phyloP scores from a whole-genome alignment of 441 rosid genomes.

The Syzygium malaccense region DNA sequence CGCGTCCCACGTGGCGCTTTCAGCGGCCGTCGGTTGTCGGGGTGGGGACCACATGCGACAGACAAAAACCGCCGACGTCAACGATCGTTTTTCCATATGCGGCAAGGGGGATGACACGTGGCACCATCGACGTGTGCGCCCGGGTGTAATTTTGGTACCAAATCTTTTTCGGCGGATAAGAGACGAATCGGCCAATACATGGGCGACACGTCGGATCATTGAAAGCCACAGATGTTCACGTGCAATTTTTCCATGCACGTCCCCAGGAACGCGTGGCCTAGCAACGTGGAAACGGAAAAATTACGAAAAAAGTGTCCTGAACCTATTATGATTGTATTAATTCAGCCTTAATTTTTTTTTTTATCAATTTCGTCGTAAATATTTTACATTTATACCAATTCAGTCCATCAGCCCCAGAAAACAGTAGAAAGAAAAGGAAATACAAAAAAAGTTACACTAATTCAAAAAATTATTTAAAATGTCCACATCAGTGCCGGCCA shows the following conservation, averaged over 20 bases:
- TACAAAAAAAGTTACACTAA: too few species aligned
- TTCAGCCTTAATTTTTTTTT: too few species aligned
- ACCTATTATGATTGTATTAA: too few species aligned
- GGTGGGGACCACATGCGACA: background rate
- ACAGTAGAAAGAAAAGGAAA: too few species aligned
- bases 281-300: too few species aligned
- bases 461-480: too few species aligned
- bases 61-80: background rate
- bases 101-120: background rate
- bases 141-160: background rate
- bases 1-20: background rate
- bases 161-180: background rate
- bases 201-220: background rate
- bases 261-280: background rate
- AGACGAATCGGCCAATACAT: background rate
- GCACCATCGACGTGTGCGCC: background rate
- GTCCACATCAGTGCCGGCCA: too few species aligned
- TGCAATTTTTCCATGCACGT: background rate
- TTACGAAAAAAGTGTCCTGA: too few species aligned
- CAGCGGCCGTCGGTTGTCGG: background rate
- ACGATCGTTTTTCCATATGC: background rate
- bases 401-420: too few species aligned
- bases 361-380: too few species aligned
- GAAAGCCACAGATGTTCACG: background rate
- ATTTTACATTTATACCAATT: too few species aligned